Conservation (phyloP, 768 basidiomycete genomes). For the Hygrocybe punicea region DNA sequence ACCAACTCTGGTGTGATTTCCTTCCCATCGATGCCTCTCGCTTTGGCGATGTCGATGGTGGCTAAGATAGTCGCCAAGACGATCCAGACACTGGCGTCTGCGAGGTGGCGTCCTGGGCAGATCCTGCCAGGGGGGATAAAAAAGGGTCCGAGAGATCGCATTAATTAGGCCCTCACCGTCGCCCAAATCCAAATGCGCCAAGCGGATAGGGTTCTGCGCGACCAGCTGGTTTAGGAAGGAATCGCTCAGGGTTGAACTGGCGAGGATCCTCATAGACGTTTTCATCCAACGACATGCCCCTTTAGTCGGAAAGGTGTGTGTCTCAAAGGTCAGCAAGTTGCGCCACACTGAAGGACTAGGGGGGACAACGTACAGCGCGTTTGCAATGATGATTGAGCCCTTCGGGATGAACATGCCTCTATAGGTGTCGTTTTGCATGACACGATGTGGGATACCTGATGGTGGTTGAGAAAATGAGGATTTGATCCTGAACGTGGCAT, state of each 20-base stretch:
- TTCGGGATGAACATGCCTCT: conserved; percentile 17
- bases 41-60: too few species aligned
- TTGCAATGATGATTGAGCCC: conserved; percentile 6
- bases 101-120: background rate
- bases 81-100: too few species aligned
- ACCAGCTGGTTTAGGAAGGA: conserved; percentile 19
- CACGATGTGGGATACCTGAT: background rate
- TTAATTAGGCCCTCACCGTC: conserved; percentile 18
- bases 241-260: conserved; percentile 27
- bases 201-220: conserved; percentile 6
- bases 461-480: background rate
- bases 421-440: background rate
- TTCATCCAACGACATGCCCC: conserved; percentile 31
- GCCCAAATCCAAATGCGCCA: conserved; percentile 36
- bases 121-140: background rate
- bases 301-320: conserved; percentile 9
- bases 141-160: background rate
- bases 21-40: too few species aligned
- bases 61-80: too few species aligned
- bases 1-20: too few species aligned
- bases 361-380: background rate
- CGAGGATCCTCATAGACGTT: conserved; percentile 26
- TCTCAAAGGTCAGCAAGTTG: background rate
- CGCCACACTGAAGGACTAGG: too few species aligned
- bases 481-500: background rate